A percentile compares a stretch with the other conserved stretches of the same genome.
Evolutionary conservation across 441 rosid species (phyloP).

Genomic region (Hura crepitans): DNA sequence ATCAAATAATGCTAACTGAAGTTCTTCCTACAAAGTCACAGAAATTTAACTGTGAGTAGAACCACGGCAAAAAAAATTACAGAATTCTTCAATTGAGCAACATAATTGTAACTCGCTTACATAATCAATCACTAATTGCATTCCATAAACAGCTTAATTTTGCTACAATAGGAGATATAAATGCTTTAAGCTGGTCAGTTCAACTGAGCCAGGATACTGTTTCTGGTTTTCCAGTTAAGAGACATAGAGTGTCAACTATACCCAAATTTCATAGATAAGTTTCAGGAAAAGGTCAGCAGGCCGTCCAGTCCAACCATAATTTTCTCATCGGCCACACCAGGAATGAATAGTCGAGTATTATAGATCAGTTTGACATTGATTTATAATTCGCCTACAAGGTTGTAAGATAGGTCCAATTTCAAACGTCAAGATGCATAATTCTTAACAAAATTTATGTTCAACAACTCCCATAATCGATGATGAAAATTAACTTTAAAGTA

Average conservation of each 20-base stretch:
- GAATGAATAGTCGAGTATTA: too few species aligned
- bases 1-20: conserved; percentile 57
- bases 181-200: neutral
- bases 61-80: neutral
- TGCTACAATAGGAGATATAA: neutral
- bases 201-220: neutral
- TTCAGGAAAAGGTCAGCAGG: neutral
- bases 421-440: too few species aligned
- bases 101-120: neutral
- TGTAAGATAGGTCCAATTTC: neutral
- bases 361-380: neutral
- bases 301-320: too few species aligned
- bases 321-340: too few species aligned
- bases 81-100: neutral
- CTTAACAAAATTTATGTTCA: neutral
- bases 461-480: neutral
- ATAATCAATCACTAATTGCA: neutral
- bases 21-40: conserved; percentile 63
- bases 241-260: neutral
- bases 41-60: neutral
- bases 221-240: neutral
- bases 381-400: neutral
- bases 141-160: neutral
- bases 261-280: neutral
- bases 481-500: too few species aligned